Base-by-base conservation (phyloP, 2,329 filamentous ascomycete genomes). In the Fusarium sarcochroum region DNA sequence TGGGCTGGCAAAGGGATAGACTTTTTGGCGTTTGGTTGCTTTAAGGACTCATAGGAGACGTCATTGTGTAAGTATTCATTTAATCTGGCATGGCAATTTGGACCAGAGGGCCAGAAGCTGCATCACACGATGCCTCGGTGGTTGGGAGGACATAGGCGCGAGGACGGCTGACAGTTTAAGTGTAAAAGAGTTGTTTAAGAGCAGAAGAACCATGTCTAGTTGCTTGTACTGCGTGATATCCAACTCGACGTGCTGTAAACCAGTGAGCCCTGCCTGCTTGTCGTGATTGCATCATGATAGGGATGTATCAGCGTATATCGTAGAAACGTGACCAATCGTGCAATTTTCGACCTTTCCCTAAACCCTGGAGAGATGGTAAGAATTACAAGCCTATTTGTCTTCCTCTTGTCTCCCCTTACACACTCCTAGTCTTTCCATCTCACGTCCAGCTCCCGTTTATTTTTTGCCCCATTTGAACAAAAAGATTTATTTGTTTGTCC, bases 331-430 rank as follows among this genome's bases (percentile, higher is more conserved):
- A 74, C 72, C 52, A 69, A 68, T 65, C 68, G 69, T 73, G 69
- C 68, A 70, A 73, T 73, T 67, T 65, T 73, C 63, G 55, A 68
- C 54, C 69, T 68, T 72, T 72, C 64, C 69, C 64, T 71, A 69
- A 71, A 69, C 63, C 68, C 65, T 66, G 69, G 71, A 74, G 75
- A 73, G 73, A 75, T 70, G 69, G 74, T 70, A 75, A 75, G 72
- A 67, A 75, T 75, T 76, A 76, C 72, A 75, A 74, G 58, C 63
- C 64, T 58, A 60, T 61, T 74, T 66, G 63, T 68, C 70, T 63
- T 65, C 65, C 53, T 66, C 66, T 59, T 23, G 14, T 58, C 60
- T 58, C 68, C 63, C 66, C 68, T 59, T 55, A 54, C 44, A 69
- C 66, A 63, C 61, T 57, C 61, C 51, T 18, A 45, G 34, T 48